Base-by-base conservation (phyloP, 2,329 filamentous ascomycete genomes). In the Gaeumannomyces sp. region DNA sequence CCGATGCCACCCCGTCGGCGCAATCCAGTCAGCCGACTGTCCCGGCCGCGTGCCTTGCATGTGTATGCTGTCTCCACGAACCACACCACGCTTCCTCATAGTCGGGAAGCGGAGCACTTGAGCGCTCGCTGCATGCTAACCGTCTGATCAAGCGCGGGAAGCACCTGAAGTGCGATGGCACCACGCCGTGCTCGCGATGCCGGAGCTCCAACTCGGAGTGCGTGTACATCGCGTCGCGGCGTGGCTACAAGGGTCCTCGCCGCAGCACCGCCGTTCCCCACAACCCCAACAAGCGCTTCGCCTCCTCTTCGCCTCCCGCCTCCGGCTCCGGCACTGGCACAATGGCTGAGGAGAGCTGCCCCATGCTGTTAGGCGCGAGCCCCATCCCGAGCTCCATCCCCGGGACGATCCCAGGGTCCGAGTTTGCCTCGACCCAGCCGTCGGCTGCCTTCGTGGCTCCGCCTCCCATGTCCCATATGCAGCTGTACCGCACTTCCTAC, bases 81-180 rank as follows among this genome's bases (percentile, higher is more conserved):
- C 35, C 50, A n/a, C 57, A 58, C 38, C 31, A 22, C 28, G 25
- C n/a, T 31, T 22, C 29, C 27, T 53, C 31, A 14, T n/a, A 16
- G 19, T 3, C 22, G 22, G 45, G 45, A 53, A 22, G 45, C 45
- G 22, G 22, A n/a, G 19, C 45, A 22, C 45, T 22, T 53, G 19
- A n/a, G 45, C 45, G 14, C 19, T 53, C 45, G 45, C 45, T 53
- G 59, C 19, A 62, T 57, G 29, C 25, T 64, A 50, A 63, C 57
- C 6, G 19, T 33, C 45, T 11, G 35, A 29, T 28, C 19, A 25
- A 87, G 84, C 80, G 85, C 63, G 77, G 73, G 68, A 86, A 91
- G 72, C 91, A 93, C 74, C 81, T 93, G 61, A 93, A 92, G 73
- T 93, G 90, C 73, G 89, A 93, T 74, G 89, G 89, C 33, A 76